A percentile compares a stretch with the other conserved stretches of the same genome.
Conservation (phyloP, 83 land plant genomes). For the Larix sibirica region DNA sequence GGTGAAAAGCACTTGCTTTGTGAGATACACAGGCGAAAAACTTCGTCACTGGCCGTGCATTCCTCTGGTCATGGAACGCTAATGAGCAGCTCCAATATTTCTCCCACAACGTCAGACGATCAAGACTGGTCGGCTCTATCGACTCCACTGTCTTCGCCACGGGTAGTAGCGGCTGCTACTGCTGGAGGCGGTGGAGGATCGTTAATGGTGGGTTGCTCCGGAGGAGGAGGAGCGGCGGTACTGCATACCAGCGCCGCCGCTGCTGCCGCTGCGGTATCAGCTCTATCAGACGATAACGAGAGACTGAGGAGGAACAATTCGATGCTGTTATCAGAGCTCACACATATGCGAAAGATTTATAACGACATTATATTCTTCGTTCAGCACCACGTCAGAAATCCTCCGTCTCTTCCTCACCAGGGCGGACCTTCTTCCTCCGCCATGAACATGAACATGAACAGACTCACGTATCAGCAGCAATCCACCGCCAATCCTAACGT, state of each 20-base stretch:
- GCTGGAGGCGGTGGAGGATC: slow-evolving; percentile 20
- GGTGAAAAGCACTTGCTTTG: slow-evolving; percentile 47
- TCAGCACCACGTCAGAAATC: slow-evolving; percentile 56
- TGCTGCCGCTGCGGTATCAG: slow-evolving; percentile 27
- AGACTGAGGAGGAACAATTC: slow-evolving; percentile 57
- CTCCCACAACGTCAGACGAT: slow-evolving; percentile 46
- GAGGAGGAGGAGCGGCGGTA: background rate
- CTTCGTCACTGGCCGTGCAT: slow-evolving; percentile 4
- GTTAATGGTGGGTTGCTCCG: slow-evolving; percentile 8
- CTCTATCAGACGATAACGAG: slow-evolving; percentile 67
- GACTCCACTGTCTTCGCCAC: slow-evolving; percentile 15
- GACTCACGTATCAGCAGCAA: too few species aligned
- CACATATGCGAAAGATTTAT: slow-evolving; percentile 66
- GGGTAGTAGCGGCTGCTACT: slow-evolving; percentile 6
- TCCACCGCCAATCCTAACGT: too few species aligned
- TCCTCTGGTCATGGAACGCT: background rate
- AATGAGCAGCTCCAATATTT: slow-evolving; percentile 23
- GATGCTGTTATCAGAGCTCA: slow-evolving; percentile 57
- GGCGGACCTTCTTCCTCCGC: too few species aligned
- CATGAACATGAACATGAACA: too few species aligned
- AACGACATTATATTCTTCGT: slow-evolving; percentile 70
- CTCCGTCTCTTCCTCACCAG: slow-evolving; percentile 15
- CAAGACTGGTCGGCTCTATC: slow-evolving; percentile 43
- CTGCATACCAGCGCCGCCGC: background rate
- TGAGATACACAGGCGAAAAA: slow-evolving; percentile 57